phyloP scores from a whole-genome alignment of 148 eudicot genomes.

The Chenopodium album region DNA sequence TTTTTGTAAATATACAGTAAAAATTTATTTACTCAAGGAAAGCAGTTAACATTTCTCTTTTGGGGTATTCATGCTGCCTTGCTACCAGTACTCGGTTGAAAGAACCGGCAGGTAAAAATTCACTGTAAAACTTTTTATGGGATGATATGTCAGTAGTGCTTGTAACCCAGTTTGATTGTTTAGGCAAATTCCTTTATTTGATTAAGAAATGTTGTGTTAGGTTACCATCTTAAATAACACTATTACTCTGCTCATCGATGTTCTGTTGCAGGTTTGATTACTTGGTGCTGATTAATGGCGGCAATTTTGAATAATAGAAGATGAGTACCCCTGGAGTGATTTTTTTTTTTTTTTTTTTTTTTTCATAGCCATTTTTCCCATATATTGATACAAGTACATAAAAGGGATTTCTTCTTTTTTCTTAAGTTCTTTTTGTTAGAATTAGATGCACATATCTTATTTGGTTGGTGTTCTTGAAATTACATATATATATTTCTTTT shows the following conservation, averaged over 20 bases:
- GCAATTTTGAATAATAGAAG: slow-evolving; percentile 23
- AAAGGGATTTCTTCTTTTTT: neutral
- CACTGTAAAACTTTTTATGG: neutral
- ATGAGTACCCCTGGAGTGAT: slow-evolving; percentile 16
- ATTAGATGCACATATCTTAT: slow-evolving; percentile 17
- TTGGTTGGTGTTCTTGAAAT: neutral
- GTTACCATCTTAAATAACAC: neutral
- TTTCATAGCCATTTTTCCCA: slow-evolving; percentile 15
- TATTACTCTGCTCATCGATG: neutral
- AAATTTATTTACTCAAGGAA: neutral
- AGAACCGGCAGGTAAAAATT: neutral
- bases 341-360: neutral
- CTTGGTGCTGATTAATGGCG: slow-evolving; percentile 18
- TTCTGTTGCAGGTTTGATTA: slow-evolving; percentile 26
- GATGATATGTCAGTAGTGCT: no score
- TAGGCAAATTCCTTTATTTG: neutral
- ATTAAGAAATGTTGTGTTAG: neutral
- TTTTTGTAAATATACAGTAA: slow-evolving; percentile 21
- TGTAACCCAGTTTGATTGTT: neutral
- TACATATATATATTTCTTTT: neutral
- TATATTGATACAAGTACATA: slow-evolving; percentile 30
- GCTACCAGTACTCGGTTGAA: slow-evolving; percentile 11
- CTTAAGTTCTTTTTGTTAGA: slow-evolving; percentile 3
- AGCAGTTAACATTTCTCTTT: slow-evolving; percentile 5
- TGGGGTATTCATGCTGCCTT: slow-evolving; percentile 15